Base-by-base conservation (phyloP, 768 basidiomycete species). In the Jaapia argillacea region DNA sequence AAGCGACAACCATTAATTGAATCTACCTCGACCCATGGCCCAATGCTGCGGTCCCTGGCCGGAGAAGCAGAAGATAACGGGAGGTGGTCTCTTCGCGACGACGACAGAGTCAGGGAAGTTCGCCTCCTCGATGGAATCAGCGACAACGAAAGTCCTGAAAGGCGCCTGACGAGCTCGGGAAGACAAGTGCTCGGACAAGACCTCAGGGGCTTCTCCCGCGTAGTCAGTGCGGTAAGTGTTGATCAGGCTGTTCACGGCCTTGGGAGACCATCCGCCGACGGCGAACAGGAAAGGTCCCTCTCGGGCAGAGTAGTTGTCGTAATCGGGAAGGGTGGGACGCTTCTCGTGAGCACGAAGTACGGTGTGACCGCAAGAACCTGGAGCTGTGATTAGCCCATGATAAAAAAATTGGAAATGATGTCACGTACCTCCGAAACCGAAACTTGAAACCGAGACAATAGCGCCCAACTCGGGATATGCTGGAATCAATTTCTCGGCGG, bases 31-130 rank as follows among this genome's bases (percentile, higher is more conserved):
- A 10, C 28, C 28, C 66, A 21, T 58, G 14, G 57, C 21, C 37
- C 10, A 22, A 21, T 38, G 37, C 31, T 65, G 64, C 6, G 62
- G 60, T n/a, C 64, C 64, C 45, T 65, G 64, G 2, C 64, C 64
- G 6, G 60, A 54, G 43, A 64, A 60, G 10, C 61, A 51, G 38
- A 58, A 67, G 6, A 57, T 57, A 22, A 70, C 43, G 1, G 62
- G 56, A 5, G 59, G 55, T 4, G 50, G 42, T 5, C 42, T 44
- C 5, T 57, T 52, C 2, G 65, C 51, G 13, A 48, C 44, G 24
- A 65, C 53, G 1, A 50, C 45, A 0, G 69, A 63, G 2, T 52
- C 47, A 3, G 59, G 48, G 44, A 67, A 60, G 14, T 28, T 42
- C 24, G 26, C 4, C 4, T 28, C 21, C 18, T 10, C 25, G 18